phyloP scores from a whole-genome alignment of 192 early-diverging fungal genomes.

The Gigaspora rosea region DNA sequence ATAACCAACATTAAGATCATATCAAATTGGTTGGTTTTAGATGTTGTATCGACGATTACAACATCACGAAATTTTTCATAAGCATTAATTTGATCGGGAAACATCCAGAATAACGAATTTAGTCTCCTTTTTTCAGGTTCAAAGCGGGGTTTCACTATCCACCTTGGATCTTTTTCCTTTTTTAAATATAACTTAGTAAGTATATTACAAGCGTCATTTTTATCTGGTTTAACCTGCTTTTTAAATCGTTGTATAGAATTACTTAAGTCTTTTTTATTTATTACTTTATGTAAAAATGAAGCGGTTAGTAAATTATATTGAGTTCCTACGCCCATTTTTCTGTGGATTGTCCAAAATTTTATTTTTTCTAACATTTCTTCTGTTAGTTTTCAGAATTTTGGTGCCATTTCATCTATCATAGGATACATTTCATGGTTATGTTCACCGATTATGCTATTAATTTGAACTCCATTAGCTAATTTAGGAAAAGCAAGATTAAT shows the following conservation, averaged over 20 bases:
- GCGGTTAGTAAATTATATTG: neutral
- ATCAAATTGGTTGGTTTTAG: too few species aligned
- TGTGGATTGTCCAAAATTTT: neutral
- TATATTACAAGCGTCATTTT: neutral
- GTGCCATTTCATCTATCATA: neutral
- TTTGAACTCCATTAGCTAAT: neutral
- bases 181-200: constrained; percentile 7
- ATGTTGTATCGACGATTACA: neutral
- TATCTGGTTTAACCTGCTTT: neutral
- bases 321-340: neutral
- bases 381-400: neutral
- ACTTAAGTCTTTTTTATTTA: constrained; percentile 9
- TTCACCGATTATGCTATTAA: constrained; percentile 1
- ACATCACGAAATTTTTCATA: neutral
- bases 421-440: neutral
- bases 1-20: too few species aligned
- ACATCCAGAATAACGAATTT: neutral
- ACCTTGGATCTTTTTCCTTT: neutral
- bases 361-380: neutral
- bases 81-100: too few species aligned
- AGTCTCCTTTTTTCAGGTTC: neutral
- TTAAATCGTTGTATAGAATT: constrained; percentile 1
- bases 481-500: neutral
- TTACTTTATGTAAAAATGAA: neutral
- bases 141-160: neutral